These are phyloP conservation scores for Aspergillus pseudoterreus DNA, from an alignment of 2,329 filamentous ascomycete species.

Conservation along the genomic window DNA sequence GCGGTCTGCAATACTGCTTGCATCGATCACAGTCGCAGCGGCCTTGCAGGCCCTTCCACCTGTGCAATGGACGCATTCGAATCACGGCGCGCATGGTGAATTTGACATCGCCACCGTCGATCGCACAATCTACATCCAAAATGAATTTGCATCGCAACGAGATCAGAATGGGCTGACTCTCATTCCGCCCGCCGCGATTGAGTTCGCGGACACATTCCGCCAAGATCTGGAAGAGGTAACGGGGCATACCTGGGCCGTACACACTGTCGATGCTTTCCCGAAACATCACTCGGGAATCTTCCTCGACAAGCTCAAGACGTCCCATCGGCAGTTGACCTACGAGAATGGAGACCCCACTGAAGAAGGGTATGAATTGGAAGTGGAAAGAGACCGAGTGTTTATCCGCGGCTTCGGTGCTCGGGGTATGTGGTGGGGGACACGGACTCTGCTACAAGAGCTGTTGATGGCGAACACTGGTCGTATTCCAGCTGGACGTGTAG, in stretches of 20 bases:
- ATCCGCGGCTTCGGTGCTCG: conserved; percentile 53
- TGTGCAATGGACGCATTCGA: neutral
- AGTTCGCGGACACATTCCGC: conserved; percentile 48
- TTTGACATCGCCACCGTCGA: conserved; percentile 1
- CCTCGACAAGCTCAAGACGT: conserved; percentile 29
- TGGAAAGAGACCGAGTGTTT: conserved; percentile 35
- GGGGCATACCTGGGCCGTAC: conserved; percentile 41
- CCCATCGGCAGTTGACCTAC: conserved; percentile 35
- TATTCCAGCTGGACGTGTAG: conserved; percentile 41
- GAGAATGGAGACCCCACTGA: conserved; percentile 46
- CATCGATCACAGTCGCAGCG: neutral
- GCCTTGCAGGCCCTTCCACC: conserved; percentile 4
- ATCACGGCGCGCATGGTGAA: neutral
- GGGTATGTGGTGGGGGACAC: conserved; percentile 58
- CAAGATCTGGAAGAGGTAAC: conserved; percentile 44
- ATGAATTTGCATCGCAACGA: conserved; percentile 33
- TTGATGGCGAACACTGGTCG: conserved; percentile 32
- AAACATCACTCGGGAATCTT: conserved; percentile 39
- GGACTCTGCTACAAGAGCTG: conserved; percentile 52
- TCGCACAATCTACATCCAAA: conserved; percentile 37
- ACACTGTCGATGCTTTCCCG: conserved; percentile 34
- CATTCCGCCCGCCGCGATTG: conserved; percentile 49
- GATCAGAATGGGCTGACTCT: conserved; percentile 49
- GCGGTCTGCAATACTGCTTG: neutral
- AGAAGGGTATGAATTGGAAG: conserved; percentile 49